Conservation (phyloP, 2,329 filamentous ascomycete species). For the Phoma sp. region DNA sequence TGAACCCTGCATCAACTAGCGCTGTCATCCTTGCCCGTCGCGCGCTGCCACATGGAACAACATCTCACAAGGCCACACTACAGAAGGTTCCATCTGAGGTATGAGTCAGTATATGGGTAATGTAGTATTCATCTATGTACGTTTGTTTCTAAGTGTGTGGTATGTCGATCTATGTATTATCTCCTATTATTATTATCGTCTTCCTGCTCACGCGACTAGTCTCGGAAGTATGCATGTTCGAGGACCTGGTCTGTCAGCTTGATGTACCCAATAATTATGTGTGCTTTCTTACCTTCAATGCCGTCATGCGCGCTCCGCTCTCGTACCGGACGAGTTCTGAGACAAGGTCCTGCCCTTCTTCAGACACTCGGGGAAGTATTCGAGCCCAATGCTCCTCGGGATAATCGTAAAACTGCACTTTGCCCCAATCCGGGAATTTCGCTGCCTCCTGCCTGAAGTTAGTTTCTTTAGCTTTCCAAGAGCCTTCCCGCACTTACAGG, state of each 20-base stretch:
- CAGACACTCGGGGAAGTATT: conserved; percentile 69
- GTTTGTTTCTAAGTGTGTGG: neutral
- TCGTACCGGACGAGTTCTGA: conserved; percentile 75
- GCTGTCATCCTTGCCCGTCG: conserved; percentile 11
- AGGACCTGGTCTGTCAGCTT: conserved; percentile 32
- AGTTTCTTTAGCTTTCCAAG: conserved; percentile 2
- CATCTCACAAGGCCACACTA: neutral
- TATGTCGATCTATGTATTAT: conserved; percentile 8
- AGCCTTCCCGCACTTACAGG: conserved; percentile 62
- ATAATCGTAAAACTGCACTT: conserved; percentile 80
- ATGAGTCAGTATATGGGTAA: conserved; percentile 1
- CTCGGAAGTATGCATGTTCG: conserved; percentile 39
- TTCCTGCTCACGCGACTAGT: neutral
- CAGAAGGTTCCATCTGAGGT: neutral
- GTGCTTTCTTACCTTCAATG: conserved; percentile 62
- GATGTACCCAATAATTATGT: neutral
- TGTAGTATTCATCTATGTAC: neutral
- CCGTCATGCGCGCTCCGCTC: conserved; percentile 70
- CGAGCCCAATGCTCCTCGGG: conserved; percentile 71
- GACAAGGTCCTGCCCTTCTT: conserved; percentile 70
- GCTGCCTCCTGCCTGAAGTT: conserved; percentile 62
- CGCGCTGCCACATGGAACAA: conserved; percentile 13
- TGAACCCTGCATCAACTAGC: conserved; percentile 19
- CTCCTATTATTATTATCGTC: conserved; percentile 2
- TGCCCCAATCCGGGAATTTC: conserved; percentile 84